Conservation (phyloP, 106 monocot species). For the Platanthera guangdongensis region DNA sequence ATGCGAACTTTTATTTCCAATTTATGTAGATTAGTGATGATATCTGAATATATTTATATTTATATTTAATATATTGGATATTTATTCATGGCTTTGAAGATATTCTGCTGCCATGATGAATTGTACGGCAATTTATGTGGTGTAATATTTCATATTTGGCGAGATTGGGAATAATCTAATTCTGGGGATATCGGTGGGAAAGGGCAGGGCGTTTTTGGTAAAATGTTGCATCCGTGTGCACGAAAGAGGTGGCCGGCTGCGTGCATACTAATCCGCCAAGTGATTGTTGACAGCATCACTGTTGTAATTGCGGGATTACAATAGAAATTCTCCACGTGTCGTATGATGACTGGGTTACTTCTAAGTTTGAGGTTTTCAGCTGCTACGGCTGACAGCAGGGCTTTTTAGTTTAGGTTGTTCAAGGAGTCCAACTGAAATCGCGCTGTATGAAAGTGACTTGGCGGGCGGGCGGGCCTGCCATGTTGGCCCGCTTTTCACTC, state of each 20-base stretch:
- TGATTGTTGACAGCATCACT: not conserved
- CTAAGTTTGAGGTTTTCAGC: not conserved
- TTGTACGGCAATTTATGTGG: not conserved
- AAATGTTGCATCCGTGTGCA: not conserved
- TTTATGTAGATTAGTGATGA: too few species aligned
- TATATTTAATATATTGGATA: not conserved
- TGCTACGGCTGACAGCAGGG: not conserved
- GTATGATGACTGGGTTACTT: not conserved
- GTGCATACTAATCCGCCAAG: not conserved
- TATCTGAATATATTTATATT: not conserved
- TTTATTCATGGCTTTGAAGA: slow-evolving; percentile 1
- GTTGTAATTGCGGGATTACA: not conserved
- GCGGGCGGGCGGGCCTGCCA: too few species aligned
- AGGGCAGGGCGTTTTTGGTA: not conserved
- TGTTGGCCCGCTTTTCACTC: too few species aligned
- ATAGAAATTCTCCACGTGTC: not conserved
- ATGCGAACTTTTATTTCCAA: not conserved
- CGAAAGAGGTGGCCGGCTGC: not conserved
- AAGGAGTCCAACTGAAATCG: too few species aligned
- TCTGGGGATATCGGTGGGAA: not conserved
- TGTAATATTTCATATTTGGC: not conserved
- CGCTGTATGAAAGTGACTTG: too few species aligned
- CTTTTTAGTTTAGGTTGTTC: not conserved
- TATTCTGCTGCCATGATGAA: slow-evolving; percentile 1
- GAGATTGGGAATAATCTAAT: not conserved